Percentiles rank a stretch among this genome's conserved stretches.
These are phyloP conservation scores for Chaetothyriales sp. DNA, from an alignment of 2,329 filamentous ascomycete genomes.

Conservation along the genomic window DNA sequence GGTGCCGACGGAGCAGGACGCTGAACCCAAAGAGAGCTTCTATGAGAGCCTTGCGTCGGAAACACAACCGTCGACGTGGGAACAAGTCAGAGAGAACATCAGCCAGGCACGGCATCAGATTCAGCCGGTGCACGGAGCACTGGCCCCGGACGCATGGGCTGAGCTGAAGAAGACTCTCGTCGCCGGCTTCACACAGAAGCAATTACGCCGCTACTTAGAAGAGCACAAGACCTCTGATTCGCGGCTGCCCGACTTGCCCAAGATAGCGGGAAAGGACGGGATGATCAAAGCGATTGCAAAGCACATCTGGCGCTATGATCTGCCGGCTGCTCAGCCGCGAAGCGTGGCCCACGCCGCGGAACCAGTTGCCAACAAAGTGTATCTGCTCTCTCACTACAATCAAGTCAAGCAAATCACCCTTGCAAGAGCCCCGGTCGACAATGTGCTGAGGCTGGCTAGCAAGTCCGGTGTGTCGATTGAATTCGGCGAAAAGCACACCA, in stretches of 20 bases:
- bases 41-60: conserved; percentile 11
- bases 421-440: background rate
- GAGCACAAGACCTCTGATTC: background rate
- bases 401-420: background rate
- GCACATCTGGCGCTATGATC: background rate
- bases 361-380: background rate
- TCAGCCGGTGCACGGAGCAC: conserved; percentile 7
- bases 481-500: background rate
- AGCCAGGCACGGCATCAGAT: conserved; percentile 7
- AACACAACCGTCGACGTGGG: conserved; percentile 6
- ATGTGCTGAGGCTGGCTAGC: background rate
- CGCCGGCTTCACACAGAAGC: background rate
- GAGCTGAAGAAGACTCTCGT: background rate
- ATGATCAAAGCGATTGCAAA: background rate
- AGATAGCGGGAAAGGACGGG: background rate
- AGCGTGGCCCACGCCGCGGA: background rate
- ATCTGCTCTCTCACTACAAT: background rate
- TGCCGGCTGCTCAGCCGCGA: background rate
- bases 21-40: background rate
- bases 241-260: background rate
- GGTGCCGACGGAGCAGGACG: conserved; percentile 7
- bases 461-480: background rate
- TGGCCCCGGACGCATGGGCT: background rate
- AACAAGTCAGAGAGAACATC: conserved; percentile 11
- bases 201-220: background rate